Conservation (phyloP, 2,329 filamentous ascomycete species). For the Cladophialophora psammophila region DNA sequence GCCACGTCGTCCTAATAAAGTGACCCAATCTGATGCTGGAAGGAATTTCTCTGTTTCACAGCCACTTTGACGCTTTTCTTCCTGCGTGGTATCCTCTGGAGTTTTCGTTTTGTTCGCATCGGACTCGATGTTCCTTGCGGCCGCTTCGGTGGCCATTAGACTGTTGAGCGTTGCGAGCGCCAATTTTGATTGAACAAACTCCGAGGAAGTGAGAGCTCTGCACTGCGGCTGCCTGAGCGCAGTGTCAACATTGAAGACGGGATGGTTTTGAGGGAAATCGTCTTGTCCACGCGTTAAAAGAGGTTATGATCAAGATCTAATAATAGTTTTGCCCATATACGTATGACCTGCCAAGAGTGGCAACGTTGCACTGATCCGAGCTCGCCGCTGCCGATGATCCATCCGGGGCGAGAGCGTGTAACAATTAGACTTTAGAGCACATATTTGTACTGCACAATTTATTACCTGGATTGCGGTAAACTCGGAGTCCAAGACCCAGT, state of each 20-base stretch:
- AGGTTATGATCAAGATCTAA: neutral
- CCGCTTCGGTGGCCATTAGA: neutral
- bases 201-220: neutral
- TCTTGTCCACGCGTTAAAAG: neutral
- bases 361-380: neutral
- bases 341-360: neutral
- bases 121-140: neutral
- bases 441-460: neutral
- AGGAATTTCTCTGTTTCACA: neutral
- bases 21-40: slow-evolving; percentile 6
- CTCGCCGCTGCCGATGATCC: neutral
- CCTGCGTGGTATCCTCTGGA: neutral
- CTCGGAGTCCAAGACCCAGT: neutral
- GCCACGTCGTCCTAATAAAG: neutral
- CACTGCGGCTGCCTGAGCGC: neutral
- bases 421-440: too few species aligned
- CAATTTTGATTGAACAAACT: neutral
- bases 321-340: neutral
- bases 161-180: neutral
- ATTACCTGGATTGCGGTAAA: neutral
- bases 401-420: neutral
- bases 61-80: neutral
- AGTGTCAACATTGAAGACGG: neutral
- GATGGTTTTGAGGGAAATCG: neutral
- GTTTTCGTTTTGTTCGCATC: neutral